A percentile compares a stretch with the other conserved stretches of the same genome.
phyloP scores from a whole-genome alignment of 2,329 filamentous ascomycete species.

The Alternaria tenuissima region DNA sequence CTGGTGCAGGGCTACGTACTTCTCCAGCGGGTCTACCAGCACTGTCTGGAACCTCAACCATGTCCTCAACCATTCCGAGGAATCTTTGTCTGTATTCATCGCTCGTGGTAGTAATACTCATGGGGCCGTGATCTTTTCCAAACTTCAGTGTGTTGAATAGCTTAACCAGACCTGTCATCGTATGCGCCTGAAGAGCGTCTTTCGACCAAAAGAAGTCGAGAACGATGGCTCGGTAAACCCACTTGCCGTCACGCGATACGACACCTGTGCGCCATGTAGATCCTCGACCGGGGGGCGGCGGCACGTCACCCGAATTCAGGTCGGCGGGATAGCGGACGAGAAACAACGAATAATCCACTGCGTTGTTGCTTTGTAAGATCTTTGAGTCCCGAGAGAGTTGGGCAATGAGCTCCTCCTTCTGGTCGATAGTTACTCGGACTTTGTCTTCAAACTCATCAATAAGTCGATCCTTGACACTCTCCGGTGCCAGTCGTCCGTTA shows the following conservation, averaged over 20 bases:
- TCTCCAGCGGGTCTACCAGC: conserved; percentile 43
- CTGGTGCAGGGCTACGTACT: conserved; percentile 29
- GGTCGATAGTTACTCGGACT: conserved; percentile 63
- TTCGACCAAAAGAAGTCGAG: conserved; percentile 84
- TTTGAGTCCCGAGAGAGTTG: conserved; percentile 69
- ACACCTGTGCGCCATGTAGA: conserved; percentile 69
- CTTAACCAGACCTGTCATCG: conserved; percentile 71
- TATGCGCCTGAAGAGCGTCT: conserved; percentile 71
- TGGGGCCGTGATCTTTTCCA: conserved; percentile 70
- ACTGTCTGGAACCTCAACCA: conserved; percentile 47
- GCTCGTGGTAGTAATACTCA: conserved; percentile 77
- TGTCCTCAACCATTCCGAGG: conserved; percentile 59
- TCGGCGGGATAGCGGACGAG: conserved; percentile 65
- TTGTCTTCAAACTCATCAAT: conserved; percentile 74
- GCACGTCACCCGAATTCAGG: conserved; percentile 42
- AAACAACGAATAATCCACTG: conserved; percentile 80
- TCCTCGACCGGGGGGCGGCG: conserved; percentile 43
- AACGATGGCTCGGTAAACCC: conserved; percentile 72
- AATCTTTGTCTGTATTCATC: conserved; percentile 71
- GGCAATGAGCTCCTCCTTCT: conserved; percentile 65
- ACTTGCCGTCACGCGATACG: conserved; percentile 67
- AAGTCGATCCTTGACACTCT: conserved; percentile 71
- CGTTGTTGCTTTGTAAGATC: conserved; percentile 68
- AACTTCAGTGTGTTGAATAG: conserved; percentile 63
- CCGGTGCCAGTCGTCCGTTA: conserved; percentile 67